Evolutionary conservation across 345 rosid genomes (phyloP), one percentile per base, ranked within the genome.

Genomic region (Stellera chamaejasme): DNA sequence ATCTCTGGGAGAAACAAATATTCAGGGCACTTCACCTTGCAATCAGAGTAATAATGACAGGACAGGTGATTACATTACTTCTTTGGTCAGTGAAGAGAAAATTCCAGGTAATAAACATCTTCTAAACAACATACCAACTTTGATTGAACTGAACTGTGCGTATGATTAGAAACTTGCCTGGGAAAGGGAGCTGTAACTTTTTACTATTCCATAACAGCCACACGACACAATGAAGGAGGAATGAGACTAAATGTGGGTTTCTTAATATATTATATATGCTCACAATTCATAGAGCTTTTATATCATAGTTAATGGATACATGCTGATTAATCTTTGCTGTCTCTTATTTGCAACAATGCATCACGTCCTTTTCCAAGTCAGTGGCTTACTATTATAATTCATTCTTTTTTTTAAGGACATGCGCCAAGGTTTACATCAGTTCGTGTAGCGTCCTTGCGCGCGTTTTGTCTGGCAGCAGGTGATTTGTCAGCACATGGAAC

Each of bases 371-470:
- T 32, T 32, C 39, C 39, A 26, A 14, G 5, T 7, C 6, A 52
- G 48, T 16, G 44, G 27, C 56, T 57, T 16, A 59, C 44, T 47
- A 48, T 55, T 53, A 57, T 51, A 45, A 23, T 59, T 25, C 39
- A 23, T 59, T 25, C 39, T 54, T 39, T 50, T 52, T 13, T 42
- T 19, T 42, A 58, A 80, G 88, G 75, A 61, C 60, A 82, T 66
- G 64, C 46, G 36, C 72, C 61, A 55, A 76, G 85, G 69, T 87
- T 84, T 45, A 72, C 86, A 63, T 84, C 90, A 68, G 69, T 90
- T 64, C 91, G 94, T 57, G 66, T 73, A 14, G 82, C 82, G 51
- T 77, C 94, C 13, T 76, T 87, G 66, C 81, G 94, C 41, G 87
- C 87, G 62, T 78, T 78, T 66, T 88, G 81, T 69, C 60, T 77